phyloP scores from a whole-genome alignment of 1,284 basidiomycete genomes.

The Boletus sp. region DNA sequence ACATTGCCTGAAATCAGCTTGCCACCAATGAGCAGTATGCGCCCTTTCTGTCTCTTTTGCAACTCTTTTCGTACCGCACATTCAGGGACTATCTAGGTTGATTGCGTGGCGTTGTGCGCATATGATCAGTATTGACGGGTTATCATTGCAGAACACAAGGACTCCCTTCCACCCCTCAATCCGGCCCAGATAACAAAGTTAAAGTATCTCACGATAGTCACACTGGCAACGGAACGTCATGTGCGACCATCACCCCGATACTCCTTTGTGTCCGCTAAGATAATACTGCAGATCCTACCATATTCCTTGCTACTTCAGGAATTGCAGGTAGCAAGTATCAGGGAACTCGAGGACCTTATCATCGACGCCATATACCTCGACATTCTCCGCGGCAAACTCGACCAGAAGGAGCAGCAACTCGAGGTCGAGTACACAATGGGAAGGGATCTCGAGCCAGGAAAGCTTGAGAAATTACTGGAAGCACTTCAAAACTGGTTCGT shows the following conservation, averaged over 20 bases:
- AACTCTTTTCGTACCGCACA: slow-evolving; percentile 88
- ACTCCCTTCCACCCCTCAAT: slow-evolving; percentile 66
- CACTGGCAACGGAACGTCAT: slow-evolving; percentile 70
- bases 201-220: slow-evolving; percentile 88
- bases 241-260: slow-evolving; percentile 43
- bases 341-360: slow-evolving; percentile 91
- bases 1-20: slow-evolving; percentile 47
- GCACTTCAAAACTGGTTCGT: slow-evolving; percentile 73
- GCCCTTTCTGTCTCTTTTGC: slow-evolving; percentile 62
- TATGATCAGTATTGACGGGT: background rate
- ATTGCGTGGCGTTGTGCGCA: slow-evolving; percentile 11
- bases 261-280: background rate
- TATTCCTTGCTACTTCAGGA: slow-evolving; percentile 64
- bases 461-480: slow-evolving; percentile 57
- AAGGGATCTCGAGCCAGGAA: slow-evolving; percentile 75
- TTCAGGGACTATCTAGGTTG: slow-evolving; percentile 74
- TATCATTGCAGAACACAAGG: slow-evolving; percentile 55
- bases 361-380: slow-evolving; percentile 95
- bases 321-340: slow-evolving; percentile 72
- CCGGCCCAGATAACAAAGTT: slow-evolving; percentile 79
- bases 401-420: slow-evolving; percentile 84
- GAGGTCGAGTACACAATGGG: slow-evolving; percentile 92
- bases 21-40: slow-evolving; percentile 59
- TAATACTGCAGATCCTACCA: slow-evolving; percentile 60
- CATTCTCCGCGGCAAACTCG: slow-evolving; percentile 84